Percentiles rank a stretch among this genome's conserved stretches.
Conservation (phyloP, 78 protist species). For the Creolimax fragrantissima region DNA sequence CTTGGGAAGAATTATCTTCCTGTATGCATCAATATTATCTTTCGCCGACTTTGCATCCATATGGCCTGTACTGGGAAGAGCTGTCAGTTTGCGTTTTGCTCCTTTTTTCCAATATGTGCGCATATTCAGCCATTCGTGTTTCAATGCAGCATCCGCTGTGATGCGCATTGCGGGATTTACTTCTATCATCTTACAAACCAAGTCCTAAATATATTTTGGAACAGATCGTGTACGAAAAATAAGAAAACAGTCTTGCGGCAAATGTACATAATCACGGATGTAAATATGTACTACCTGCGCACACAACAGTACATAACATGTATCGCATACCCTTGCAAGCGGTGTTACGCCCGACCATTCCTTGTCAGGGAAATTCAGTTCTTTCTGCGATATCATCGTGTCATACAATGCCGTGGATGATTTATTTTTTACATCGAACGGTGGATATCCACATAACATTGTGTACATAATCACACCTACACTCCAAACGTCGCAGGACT, state of each 20-base stretch:
- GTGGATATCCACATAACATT: conserved; percentile 1
- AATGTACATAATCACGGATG: no score
- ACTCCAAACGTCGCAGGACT: conserved; percentile 8
- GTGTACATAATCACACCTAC: conserved; percentile 18
- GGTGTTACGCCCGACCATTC: background rate
- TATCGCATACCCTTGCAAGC: background rate
- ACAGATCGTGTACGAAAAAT: no score
- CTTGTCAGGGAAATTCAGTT: background rate
- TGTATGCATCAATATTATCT: background rate
- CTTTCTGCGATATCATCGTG: background rate
- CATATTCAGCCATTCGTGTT: background rate
- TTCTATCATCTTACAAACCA: background rate
- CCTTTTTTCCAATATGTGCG: background rate
- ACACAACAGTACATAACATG: no score
- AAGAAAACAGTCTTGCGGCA: no score
- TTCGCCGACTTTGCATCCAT: background rate
- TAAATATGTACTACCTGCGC: no score
- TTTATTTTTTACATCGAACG: background rate
- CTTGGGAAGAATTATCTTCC: background rate
- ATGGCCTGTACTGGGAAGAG: background rate
- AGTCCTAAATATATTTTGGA: no score
- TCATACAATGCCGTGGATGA: background rate
- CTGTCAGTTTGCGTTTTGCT: background rate
- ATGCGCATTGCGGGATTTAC: background rate
- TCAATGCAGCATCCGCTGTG: background rate